phyloP scores from a whole-genome alignment of 257 asterid species.

The Solanum neorickii region DNA sequence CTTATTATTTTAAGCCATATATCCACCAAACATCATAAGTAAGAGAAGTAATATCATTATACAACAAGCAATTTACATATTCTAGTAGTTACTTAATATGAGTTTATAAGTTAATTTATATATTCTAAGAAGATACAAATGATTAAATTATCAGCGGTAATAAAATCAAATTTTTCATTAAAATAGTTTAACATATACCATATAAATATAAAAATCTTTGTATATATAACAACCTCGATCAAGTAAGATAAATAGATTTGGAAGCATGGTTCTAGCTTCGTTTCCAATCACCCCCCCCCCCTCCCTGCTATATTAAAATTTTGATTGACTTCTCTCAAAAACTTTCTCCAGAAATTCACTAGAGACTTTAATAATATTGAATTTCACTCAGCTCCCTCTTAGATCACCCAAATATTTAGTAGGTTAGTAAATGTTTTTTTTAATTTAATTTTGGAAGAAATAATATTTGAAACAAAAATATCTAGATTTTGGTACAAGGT shows the following conservation, averaged over 20 bases:
- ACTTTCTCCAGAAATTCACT: accelerated
- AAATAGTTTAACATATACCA: neutral
- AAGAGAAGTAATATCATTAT: neutral
- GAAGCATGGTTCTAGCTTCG: neutral
- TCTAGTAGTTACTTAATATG: neutral
- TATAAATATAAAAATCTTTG: neutral
- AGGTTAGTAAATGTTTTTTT: neutral
- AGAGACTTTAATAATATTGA: neutral
- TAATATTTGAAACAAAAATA: neutral
- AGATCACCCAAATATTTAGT: neutral
- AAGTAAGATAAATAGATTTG: neutral
- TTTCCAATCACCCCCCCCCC: neutral
- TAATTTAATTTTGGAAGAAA: neutral
- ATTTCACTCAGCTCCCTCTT: neutral
- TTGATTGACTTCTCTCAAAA: neutral
- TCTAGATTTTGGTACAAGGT: neutral
- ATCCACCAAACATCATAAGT: neutral
- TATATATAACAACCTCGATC: neutral
- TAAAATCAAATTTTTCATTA: accelerated
- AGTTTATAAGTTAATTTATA: neutral
- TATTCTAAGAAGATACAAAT: neutral
- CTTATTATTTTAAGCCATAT: neutral
- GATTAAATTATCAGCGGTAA: neutral
- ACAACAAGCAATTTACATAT: neutral
- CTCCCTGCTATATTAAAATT: neutral